phyloP scores from a whole-genome alignment of 1,284 basidiomycete genomes.

The Ceraceosorus guamensis region DNA sequence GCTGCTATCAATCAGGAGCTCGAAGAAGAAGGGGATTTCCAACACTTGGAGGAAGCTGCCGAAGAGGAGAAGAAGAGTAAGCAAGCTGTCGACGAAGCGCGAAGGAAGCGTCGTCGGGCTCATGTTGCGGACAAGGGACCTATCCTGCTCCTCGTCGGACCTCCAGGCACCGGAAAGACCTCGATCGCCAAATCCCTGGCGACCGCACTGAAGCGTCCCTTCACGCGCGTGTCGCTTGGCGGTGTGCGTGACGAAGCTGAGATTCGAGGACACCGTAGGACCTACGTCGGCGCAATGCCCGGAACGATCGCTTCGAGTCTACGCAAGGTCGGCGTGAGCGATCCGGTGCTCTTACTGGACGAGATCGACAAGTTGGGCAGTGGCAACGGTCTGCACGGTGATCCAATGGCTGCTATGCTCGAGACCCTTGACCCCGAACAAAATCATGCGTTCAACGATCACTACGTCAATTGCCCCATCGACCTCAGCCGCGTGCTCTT shows the following conservation, averaged over 20 bases:
- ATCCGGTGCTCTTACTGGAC: conserved; percentile 51
- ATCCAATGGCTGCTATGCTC: conserved; percentile 51
- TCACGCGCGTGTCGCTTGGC: conserved; percentile 46
- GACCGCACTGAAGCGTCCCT: conserved; percentile 68
- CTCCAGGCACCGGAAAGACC: conserved; percentile 46
- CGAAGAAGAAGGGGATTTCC: conserved; percentile 2
- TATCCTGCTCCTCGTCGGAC: conserved; percentile 62
- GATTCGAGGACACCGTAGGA: conserved; percentile 49
- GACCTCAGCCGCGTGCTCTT: conserved; percentile 49
- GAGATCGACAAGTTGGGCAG: conserved; percentile 52
- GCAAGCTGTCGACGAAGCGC: conserved; percentile 4
- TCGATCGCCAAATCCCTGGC: conserved; percentile 48
- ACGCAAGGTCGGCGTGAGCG: conserved; percentile 49
- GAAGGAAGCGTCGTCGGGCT: conserved; percentile 5
- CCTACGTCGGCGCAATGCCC: conserved; percentile 52
- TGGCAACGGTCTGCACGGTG: conserved; percentile 49
- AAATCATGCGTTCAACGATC: conserved; percentile 50
- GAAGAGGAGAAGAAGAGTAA: conserved; percentile 12
- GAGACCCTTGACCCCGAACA: conserved; percentile 52
- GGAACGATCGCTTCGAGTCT: conserved; percentile 58
- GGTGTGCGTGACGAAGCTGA: conserved; percentile 52
- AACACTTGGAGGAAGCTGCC: conserved; percentile 9
- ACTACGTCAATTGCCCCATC: conserved; percentile 49
- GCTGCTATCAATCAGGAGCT: background rate
- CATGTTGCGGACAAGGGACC: conserved; percentile 57